phyloP scores from a whole-genome alignment of 371 early-diverging fungal species.

The Globomyces sp. region DNA sequence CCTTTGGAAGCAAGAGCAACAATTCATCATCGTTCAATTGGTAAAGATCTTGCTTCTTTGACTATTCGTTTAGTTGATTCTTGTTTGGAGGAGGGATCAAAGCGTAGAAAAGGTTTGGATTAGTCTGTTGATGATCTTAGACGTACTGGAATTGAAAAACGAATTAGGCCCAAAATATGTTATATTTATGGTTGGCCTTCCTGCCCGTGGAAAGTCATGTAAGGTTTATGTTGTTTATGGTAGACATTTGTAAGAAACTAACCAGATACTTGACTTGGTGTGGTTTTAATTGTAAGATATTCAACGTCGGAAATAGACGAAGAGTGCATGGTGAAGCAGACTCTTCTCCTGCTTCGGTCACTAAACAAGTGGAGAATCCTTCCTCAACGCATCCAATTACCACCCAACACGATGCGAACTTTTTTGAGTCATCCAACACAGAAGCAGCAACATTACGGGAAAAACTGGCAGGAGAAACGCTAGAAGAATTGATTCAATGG shows the following conservation, averaged over 20 bases:
- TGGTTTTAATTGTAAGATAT: conserved; percentile 52
- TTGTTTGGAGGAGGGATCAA: not conserved
- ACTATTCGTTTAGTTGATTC: too few species aligned
- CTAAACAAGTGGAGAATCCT: conserved; percentile 19
- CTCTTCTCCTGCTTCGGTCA: conserved; percentile 26
- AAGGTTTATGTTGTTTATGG: not conserved
- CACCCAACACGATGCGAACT: conserved; percentile 50
- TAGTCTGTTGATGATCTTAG: not conserved
- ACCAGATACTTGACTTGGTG: conserved; percentile 62
- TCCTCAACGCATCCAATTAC: conserved; percentile 12
- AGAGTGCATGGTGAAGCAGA: conserved; percentile 44
- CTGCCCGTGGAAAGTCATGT: conserved; percentile 86
- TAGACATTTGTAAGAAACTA: conserved; percentile 81
- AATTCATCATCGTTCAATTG: too few species aligned
- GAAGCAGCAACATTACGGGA: conserved; percentile 69
- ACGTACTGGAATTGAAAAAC: conserved; percentile 25
- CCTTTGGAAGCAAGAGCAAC: too few species aligned
- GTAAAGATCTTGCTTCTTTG: too few species aligned
- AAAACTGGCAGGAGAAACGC: conserved; percentile 56
- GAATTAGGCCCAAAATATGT: conserved; percentile 49
- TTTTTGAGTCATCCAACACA: conserved; percentile 79
- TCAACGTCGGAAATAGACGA: conserved; percentile 86
- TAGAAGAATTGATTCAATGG: conserved; percentile 81
- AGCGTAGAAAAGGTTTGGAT: not conserved
- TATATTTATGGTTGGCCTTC: conserved; percentile 69